Percentiles rank a stretch among this genome's conserved stretches.
phyloP scores from a whole-genome alignment of 331 rosid genomes.

The Cydonia oblonga region DNA sequence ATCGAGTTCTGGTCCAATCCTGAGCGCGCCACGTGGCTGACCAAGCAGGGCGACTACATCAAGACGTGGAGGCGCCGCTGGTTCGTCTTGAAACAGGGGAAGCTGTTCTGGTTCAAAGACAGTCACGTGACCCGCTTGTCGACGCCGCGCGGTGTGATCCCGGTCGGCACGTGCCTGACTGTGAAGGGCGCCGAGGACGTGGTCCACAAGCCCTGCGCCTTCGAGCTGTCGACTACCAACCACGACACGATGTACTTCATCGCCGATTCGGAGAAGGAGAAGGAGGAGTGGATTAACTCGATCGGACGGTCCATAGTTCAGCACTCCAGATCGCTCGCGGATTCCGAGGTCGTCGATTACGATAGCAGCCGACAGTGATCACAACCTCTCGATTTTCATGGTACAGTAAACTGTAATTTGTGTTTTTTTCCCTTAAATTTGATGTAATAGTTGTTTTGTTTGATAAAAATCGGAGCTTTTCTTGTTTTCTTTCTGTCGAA shows the following conservation, averaged over 20 bases:
- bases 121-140: slow-evolving; percentile 38
- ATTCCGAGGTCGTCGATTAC: slow-evolving; percentile 63
- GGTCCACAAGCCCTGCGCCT: slow-evolving; percentile 52
- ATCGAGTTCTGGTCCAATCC: slow-evolving; percentile 65
- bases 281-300: slow-evolving; percentile 90
- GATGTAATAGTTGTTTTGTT: not conserved
- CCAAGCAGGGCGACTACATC: slow-evolving; percentile 76
- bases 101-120: slow-evolving; percentile 81
- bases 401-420: not conserved
- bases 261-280: slow-evolving; percentile 76
- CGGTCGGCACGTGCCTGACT: slow-evolving; percentile 51
- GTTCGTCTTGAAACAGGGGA: slow-evolving; percentile 76
- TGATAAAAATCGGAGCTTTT: not conserved
- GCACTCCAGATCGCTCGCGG: slow-evolving; percentile 63
- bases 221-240: slow-evolving; percentile 52
- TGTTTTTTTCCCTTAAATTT: not conserved
- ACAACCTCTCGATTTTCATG: not conserved
- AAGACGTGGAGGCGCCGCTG: slow-evolving; percentile 84
- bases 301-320: slow-evolving; percentile 67
- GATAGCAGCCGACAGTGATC: slow-evolving; percentile 28
- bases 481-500: not conserved
- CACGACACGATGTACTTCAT: slow-evolving; percentile 63
- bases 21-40: slow-evolving; percentile 68
- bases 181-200: slow-evolving; percentile 78
- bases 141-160: slow-evolving; percentile 58